Conservation (phyloP, 2,329 filamentous ascomycete genomes). For the Harringtonia aguacate region DNA sequence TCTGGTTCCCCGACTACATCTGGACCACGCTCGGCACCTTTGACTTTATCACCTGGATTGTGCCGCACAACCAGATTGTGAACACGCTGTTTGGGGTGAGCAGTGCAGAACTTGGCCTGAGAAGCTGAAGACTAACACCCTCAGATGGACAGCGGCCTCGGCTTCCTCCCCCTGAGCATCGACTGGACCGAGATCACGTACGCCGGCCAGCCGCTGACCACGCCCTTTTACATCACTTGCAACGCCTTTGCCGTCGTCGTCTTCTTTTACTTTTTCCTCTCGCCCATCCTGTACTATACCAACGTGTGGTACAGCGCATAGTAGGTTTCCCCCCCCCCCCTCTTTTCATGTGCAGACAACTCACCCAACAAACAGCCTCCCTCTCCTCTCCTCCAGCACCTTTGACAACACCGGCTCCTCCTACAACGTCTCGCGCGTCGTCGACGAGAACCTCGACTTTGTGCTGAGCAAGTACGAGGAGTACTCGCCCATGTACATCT, state of each 20-base stretch:
- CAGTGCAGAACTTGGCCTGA: background rate
- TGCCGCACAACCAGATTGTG: constrained; percentile 26
- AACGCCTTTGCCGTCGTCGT: constrained; percentile 49
- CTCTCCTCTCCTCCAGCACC: constrained; percentile 41
- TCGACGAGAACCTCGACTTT: constrained; percentile 34
- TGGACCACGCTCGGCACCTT: constrained; percentile 35
- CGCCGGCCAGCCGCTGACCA: constrained; percentile 4
- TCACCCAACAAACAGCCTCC: constrained; percentile 18
- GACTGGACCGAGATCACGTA: constrained; percentile 11
- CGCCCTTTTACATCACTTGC: constrained; percentile 46
- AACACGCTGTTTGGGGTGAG: constrained; percentile 14
- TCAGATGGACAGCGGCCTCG: constrained; percentile 15
- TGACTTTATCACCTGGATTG: constrained; percentile 44
- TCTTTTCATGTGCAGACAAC: background rate
- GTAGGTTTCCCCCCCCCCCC: too few relatives aligned
- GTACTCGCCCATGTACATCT: constrained; percentile 42
- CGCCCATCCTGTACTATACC: constrained; percentile 47
- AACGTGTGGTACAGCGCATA: constrained; percentile 46
- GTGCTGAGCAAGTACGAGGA: constrained; percentile 32
- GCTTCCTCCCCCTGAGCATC: constrained; percentile 8
- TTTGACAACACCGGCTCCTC: constrained; percentile 36
- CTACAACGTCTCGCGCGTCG: constrained; percentile 35
- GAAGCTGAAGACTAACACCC: background rate
- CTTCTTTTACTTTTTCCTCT: constrained; percentile 42
- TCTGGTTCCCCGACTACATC: constrained; percentile 39